Conservation (phyloP, 805 yeast species). For the Saturnispora galanensis region DNA sequence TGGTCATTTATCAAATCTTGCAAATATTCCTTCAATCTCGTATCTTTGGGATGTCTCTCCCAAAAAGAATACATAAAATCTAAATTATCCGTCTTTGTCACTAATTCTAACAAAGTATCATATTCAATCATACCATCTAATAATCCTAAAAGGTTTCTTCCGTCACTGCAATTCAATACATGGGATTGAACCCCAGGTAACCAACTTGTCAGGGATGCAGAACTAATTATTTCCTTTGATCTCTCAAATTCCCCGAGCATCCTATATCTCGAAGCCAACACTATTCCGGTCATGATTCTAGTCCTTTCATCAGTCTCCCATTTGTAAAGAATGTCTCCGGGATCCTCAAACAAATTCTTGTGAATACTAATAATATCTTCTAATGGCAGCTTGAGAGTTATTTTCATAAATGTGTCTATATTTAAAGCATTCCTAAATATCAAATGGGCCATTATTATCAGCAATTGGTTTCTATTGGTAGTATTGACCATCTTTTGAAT, state of each 20-base stretch:
- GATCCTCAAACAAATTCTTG: slow-evolving; percentile 7
- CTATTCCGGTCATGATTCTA: slow-evolving; percentile 14
- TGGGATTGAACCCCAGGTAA: slow-evolving; percentile 5
- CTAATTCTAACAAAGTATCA: slow-evolving; percentile 9
- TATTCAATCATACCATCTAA: slow-evolving; percentile 11
- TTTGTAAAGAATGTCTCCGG: slow-evolving; percentile 6
- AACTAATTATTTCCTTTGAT: slow-evolving; percentile 12
- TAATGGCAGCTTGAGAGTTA: slow-evolving; percentile 16
- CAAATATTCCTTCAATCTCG: slow-evolving; percentile 10
- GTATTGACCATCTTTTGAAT: background rate
- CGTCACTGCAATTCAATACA: slow-evolving; percentile 7
- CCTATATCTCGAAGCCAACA: slow-evolving; percentile 19
- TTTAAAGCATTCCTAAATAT: slow-evolving; percentile 13
- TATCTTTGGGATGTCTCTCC: slow-evolving; percentile 18
- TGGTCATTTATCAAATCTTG: background rate
- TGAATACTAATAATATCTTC: slow-evolving; percentile 12
- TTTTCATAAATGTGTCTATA: slow-evolving; percentile 11
- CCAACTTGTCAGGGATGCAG: slow-evolving; percentile 16
- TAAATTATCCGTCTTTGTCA: slow-evolving; percentile 8
- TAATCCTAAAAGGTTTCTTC: slow-evolving; percentile 17
- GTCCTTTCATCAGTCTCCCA: slow-evolving; percentile 9
- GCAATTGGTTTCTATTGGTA: slow-evolving; percentile 10
- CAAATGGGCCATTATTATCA: slow-evolving; percentile 17
- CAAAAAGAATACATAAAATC: slow-evolving; percentile 19
- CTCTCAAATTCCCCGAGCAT: slow-evolving; percentile 13